Evolutionary conservation across 2,329 filamentous ascomycete species (phyloP).

Genomic region (Paracamarosporium sp.): DNA sequence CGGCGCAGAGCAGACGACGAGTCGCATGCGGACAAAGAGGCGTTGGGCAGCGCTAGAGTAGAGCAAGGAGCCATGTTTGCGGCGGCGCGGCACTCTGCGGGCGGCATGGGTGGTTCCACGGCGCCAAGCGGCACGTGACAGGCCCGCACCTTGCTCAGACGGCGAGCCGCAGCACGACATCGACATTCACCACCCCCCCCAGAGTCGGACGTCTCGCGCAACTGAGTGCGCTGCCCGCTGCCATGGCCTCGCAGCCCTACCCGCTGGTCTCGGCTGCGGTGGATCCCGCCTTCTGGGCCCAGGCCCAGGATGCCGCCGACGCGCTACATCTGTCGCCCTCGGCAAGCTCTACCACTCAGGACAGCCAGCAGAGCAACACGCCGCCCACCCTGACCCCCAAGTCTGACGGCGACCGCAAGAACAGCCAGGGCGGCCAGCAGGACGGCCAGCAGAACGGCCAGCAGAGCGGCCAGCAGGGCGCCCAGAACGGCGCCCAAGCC

Average conservation of each 20-base stretch:
- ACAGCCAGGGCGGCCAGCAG: conserved; percentile 15
- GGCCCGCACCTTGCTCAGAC: neutral
- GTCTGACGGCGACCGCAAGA: conserved; percentile 27
- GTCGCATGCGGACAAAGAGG: conserved; percentile 2
- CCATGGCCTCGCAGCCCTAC: conserved; percentile 36
- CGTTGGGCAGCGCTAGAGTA: neutral
- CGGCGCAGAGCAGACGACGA: neutral
- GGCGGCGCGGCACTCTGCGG: neutral
- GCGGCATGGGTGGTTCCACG: conserved; percentile 8
- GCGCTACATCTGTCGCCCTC: conserved; percentile 40
- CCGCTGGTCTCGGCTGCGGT: conserved; percentile 34
- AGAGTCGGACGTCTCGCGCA: conserved; percentile 17
- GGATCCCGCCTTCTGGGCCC: conserved; percentile 43
- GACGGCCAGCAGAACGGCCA: neutral
- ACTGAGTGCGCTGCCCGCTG: conserved; percentile 14
- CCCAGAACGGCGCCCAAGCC: conserved; percentile 22
- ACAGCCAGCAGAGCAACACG: conserved; percentile 36
- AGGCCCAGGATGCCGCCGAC: conserved; percentile 35
- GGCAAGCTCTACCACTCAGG: conserved; percentile 36
- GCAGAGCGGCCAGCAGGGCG: conserved; percentile 25
- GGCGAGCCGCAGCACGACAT: conserved; percentile 23
- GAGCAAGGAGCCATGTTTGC: neutral
- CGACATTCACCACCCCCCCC: conserved; percentile 27
- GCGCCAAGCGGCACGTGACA: conserved; percentile 4
- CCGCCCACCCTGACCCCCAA: conserved; percentile 41